Conservation (phyloP, 805 yeast genomes). For the Yamadazyma nakazawae region DNA sequence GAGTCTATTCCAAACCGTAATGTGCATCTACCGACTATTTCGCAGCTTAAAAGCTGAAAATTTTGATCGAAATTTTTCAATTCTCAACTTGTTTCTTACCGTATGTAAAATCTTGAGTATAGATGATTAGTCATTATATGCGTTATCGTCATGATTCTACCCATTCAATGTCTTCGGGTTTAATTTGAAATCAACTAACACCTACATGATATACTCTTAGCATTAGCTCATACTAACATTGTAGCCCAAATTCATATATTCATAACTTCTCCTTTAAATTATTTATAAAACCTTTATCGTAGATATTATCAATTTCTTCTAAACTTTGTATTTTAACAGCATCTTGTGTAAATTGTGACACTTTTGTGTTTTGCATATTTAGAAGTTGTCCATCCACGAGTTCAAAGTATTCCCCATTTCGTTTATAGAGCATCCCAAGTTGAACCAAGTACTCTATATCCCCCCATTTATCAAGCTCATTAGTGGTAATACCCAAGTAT, state of each 20-base stretch:
- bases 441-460: constrained; percentile 49
- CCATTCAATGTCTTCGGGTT: constrained; percentile 36
- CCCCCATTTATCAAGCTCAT: constrained; percentile 72
- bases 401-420: constrained; percentile 22
- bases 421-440: constrained; percentile 25
- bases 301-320: constrained; percentile 31
- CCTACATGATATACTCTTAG: constrained; percentile 30
- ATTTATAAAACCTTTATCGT: constrained; percentile 47
- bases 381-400: constrained; percentile 9
- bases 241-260: not conserved
- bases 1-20: no score
- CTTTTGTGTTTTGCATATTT: constrained; percentile 11
- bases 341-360: constrained; percentile 1
- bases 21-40: not conserved
- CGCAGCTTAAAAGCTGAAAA: constrained; percentile 1
- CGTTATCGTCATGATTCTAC: constrained; percentile 48
- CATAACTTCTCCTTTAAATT: constrained; percentile 30
- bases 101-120: constrained; percentile 10
- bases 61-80: not conserved
- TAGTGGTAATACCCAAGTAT: constrained; percentile 69
- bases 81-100: not conserved
- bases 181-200: constrained; percentile 45
- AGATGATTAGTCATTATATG: constrained; percentile 31
- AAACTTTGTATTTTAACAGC: constrained; percentile 5
- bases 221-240: constrained; percentile 2